A percentile compares a stretch with the other conserved stretches of the same genome.
Conservation (phyloP, 495 filamentous ascomycete genomes). For the Penicillium goetzii region DNA sequence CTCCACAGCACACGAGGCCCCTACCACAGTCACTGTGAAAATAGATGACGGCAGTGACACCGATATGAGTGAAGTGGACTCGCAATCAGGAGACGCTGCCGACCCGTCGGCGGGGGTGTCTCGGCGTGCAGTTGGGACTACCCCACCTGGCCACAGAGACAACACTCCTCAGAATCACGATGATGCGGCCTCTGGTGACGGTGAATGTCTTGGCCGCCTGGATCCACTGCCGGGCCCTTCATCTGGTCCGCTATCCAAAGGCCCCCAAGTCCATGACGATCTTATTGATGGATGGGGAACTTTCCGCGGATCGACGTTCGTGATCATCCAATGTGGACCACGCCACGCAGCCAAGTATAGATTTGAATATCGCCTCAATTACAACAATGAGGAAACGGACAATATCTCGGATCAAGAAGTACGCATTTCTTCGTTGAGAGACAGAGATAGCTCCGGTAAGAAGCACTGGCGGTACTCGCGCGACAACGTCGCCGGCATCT, state of each 20-base stretch:
- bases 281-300: not conserved
- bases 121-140: too few species aligned
- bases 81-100: too few species aligned
- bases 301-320: not conserved
- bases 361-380: not conserved
- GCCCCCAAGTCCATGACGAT: not conserved
- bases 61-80: too few species aligned
- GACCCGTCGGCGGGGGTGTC: too few species aligned
- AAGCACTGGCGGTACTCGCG: not conserved
- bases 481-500: not conserved
- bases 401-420: not conserved
- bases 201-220: not conserved
- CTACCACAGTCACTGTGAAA: too few species aligned
- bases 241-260: not conserved
- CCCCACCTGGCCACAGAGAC: not conserved
- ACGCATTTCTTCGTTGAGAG: not conserved
- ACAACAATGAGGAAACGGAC: not conserved
- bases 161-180: not conserved
- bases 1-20: too few species aligned
- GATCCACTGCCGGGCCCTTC: not conserved
- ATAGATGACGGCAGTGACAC: too few species aligned
- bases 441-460: not conserved
- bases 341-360: not conserved
- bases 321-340: not conserved
- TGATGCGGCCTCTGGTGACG: not conserved